Evolutionary conservation across 192 early-diverging fungal species (phyloP).

Genomic region (Coemansia sp.): DNA sequence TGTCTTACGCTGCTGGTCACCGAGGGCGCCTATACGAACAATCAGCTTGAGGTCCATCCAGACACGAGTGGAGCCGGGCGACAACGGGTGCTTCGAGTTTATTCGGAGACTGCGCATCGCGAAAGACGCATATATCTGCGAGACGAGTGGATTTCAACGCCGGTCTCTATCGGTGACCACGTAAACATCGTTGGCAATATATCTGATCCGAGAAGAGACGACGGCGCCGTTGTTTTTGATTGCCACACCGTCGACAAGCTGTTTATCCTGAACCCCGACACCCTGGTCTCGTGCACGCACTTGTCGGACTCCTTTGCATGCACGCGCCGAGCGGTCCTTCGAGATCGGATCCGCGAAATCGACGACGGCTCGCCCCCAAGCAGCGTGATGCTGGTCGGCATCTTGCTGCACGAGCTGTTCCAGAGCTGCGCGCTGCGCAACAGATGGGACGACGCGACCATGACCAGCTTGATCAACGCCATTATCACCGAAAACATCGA

Average conservation of each 20-base stretch:
- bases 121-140: slow-evolving; percentile 56
- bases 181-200: slow-evolving; percentile 50
- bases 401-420: slow-evolving; percentile 77
- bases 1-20: slow-evolving; percentile 41
- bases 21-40: slow-evolving; percentile 24
- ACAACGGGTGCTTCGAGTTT: slow-evolving; percentile 43
- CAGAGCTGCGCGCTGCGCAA: slow-evolving; percentile 61
- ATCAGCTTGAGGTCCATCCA: slow-evolving; percentile 9
- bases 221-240: slow-evolving; percentile 54
- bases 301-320: slow-evolving; percentile 76
- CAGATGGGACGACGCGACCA: slow-evolving; percentile 57
- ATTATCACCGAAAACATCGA: slow-evolving; percentile 58
- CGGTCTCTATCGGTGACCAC: slow-evolving; percentile 61
- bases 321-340: slow-evolving; percentile 72
- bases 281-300: slow-evolving; percentile 70
- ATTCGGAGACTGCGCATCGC: slow-evolving; percentile 35
- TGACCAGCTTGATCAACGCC: slow-evolving; percentile 51
- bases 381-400: slow-evolving; percentile 70
- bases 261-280: slow-evolving; percentile 79
- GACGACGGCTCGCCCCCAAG: slow-evolving; percentile 46
- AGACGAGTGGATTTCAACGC: slow-evolving; percentile 65
- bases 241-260: slow-evolving; percentile 50
- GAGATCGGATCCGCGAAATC: slow-evolving; percentile 59
- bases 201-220: slow-evolving; percentile 1
- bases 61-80: slow-evolving; percentile 10